Evolutionary conservation across 2,329 filamentous ascomycete genomes (phyloP), one percentile per base, ranked within the genome.

Genomic region (Phaeomoniella chlamydospora): DNA sequence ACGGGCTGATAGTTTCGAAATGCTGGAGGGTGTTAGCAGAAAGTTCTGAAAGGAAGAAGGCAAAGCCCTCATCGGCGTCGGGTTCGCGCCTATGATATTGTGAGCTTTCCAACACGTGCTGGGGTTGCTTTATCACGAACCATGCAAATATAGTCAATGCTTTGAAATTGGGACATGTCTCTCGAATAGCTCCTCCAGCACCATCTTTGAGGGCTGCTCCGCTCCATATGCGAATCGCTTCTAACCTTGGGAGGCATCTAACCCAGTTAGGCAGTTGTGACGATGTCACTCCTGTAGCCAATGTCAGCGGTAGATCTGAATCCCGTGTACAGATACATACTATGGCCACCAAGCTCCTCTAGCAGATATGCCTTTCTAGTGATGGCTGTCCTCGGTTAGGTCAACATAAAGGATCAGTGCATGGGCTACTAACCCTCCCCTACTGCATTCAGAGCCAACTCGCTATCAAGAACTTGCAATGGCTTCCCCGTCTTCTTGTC

Each of bases 111-210:
- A 11, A n/a, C 46, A 42, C 14, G 49, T 46, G 5, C 40, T 35
- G 5, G 29, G 13, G 10, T 29, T 29, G 13, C 10, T 29, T 10
- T 13, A 29, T 29, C 14, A 18, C 47, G 35, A 47, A 57, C 65
- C 65, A 71, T 30, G 52, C 60, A 41, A 67, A 76, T 37, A 79
- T 72, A 16, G 64, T 70, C 15, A 85, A 53, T 29, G 70, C 65
- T 31, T 64, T 64, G 45, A 85, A 78, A 5, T 67, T 57, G 2
- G 72, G 72, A 44, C 78, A 84, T 44, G 69, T 59, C 15, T 64
- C 50, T 15, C 64, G 59, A 33, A 84, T 68, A 3, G 70, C 64
- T 10, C 58, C 55, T 18, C 69, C 67, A 2, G 67, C 62, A 37
- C 70, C 64, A 35, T 69, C 58, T 29, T 64, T 67, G 1, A 85